phyloP scores from a whole-genome alignment of 208 protist species.

The Zelonia costaricensis region DNA sequence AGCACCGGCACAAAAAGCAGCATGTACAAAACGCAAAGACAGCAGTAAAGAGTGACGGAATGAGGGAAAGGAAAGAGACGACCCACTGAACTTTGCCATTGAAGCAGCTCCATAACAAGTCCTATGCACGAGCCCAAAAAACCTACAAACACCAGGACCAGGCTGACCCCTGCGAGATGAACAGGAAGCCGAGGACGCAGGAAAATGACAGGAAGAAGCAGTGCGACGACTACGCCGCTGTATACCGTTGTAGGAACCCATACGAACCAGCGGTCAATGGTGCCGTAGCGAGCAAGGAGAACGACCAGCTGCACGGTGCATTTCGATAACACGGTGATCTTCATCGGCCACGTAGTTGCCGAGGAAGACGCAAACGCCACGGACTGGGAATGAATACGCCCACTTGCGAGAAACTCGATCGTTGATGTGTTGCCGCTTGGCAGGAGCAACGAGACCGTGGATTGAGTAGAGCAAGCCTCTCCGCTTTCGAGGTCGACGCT shows the following conservation, averaged over 20 bases:
- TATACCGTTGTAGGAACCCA: slow-evolving; percentile 69
- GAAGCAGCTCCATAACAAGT: slow-evolving; percentile 55
- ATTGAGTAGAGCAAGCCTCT: slow-evolving; percentile 2
- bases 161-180: slow-evolving; percentile 19
- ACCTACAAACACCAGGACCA: slow-evolving; percentile 52
- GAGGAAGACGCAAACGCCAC: slow-evolving; percentile 6
- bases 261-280: slow-evolving; percentile 54
- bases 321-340: slow-evolving; percentile 21
- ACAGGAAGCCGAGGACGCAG: slow-evolving; percentile 25
- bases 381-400: slow-evolving; percentile 13
- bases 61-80: slow-evolving; percentile 66
- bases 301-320: slow-evolving; percentile 48
- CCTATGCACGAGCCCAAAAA: slow-evolving; percentile 62
- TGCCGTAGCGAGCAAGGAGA: slow-evolving; percentile 39
- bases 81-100: slow-evolving; percentile 59
- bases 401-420: background rate
- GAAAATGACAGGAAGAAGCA: slow-evolving; percentile 28
- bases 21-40: slow-evolving; percentile 55
- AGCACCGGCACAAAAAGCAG: slow-evolving; percentile 30
- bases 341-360: slow-evolving; percentile 25
- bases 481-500: background rate
- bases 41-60: slow-evolving; percentile 66
- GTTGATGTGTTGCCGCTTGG: background rate
- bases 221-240: slow-evolving; percentile 26
- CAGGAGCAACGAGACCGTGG: slow-evolving; percentile 8